Percentiles rank a stretch among this genome's conserved stretches.
Evolutionary conservation across 345 rosid species (phyloP).

Genomic region (Cardamine chenopodiifolia): DNA sequence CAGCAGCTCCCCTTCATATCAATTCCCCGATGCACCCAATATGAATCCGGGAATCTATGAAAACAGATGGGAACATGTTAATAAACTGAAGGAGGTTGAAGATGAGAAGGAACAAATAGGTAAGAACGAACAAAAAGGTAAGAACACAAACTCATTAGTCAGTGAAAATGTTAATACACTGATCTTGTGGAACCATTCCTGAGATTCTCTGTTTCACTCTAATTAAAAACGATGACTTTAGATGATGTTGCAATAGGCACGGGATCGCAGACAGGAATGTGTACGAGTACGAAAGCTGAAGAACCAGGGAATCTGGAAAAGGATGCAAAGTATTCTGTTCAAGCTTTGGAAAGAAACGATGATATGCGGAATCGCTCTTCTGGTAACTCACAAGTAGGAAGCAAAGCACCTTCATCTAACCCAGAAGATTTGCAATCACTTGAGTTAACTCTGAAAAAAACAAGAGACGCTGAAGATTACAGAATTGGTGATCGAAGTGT

Average conservation of each 20-base stretch:
- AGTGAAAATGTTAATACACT: background rate
- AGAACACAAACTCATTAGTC: slow-evolving; percentile 14
- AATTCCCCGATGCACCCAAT: slow-evolving; percentile 55
- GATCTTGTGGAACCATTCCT: background rate
- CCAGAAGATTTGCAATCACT: slow-evolving; percentile 50
- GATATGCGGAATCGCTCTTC: slow-evolving; percentile 42
- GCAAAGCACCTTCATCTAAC: slow-evolving; percentile 42
- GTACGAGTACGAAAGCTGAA: slow-evolving; percentile 7
- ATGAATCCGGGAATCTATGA: slow-evolving; percentile 45
- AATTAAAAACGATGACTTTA: slow-evolving; percentile 9
- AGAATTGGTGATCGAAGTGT: slow-evolving; percentile 51
- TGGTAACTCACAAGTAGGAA: slow-evolving; percentile 43
- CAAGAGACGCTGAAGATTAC: slow-evolving; percentile 45
- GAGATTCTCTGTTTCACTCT: slow-evolving; percentile 6
- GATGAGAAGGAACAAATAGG: slow-evolving; percentile 47
- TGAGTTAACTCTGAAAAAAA: slow-evolving; percentile 52
- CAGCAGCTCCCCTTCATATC: slow-evolving; percentile 47
- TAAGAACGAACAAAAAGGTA: slow-evolving; percentile 48
- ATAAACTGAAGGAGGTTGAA: slow-evolving; percentile 41
- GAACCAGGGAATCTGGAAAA: slow-evolving; percentile 35
- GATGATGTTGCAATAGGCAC: slow-evolving; percentile 41
- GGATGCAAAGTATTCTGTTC: slow-evolving; percentile 35
- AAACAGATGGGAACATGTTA: slow-evolving; percentile 37
- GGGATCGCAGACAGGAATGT: slow-evolving; percentile 40
- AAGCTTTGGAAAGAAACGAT: slow-evolving; percentile 42